Conservation (phyloP, 768 basidiomycete genomes). For the Lactarius vividus region DNA sequence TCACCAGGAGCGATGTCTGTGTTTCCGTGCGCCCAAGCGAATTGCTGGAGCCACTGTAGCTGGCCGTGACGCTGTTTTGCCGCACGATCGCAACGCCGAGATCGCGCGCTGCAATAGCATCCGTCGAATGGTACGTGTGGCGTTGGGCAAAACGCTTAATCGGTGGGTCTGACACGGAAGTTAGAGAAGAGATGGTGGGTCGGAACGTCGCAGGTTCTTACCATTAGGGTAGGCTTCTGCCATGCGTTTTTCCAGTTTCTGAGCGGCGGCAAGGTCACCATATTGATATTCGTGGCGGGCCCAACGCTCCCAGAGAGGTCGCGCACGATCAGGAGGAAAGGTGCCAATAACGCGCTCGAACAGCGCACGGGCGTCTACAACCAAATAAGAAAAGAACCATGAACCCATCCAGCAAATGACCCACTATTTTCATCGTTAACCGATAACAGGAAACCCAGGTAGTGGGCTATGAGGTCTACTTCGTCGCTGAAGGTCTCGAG, state of each 20-base stretch:
- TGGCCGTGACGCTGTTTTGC: conserved; percentile 29
- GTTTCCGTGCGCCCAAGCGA: conserved; percentile 28
- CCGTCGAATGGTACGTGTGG: conserved; percentile 77
- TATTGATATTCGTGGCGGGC: conserved; percentile 93
- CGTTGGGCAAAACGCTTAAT: conserved; percentile 90
- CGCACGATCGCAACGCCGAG: conserved; percentile 69
- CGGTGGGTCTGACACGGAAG: conserved; percentile 66
- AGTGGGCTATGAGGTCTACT: conserved; percentile 80
- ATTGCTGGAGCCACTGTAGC: conserved; percentile 20
- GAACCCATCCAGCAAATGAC: conserved; percentile 1
- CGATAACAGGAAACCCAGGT: conserved; percentile 89
- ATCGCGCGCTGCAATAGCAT: conserved; percentile 86
- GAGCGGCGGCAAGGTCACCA: conserved; percentile 84
- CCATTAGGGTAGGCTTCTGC: conserved; percentile 85
- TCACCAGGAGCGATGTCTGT: conserved; percentile 20
- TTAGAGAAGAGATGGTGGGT: neutral
- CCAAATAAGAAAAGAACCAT: conserved; percentile 18
- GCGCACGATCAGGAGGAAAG: conserved; percentile 74
- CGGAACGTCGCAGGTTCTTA: conserved; percentile 35
- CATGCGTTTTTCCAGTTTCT: conserved; percentile 88
- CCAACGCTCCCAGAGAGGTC: conserved; percentile 95
- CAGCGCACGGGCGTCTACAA: conserved; percentile 86
- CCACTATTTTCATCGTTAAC: conserved; percentile 94
- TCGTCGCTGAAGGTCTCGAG: conserved; percentile 80
- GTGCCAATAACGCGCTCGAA: conserved; percentile 86